A percentile compares a stretch with the other conserved stretches of the same genome.
phyloP scores from a whole-genome alignment of 352 stramenopile species.

The Pythium pectinolyticum region DNA sequence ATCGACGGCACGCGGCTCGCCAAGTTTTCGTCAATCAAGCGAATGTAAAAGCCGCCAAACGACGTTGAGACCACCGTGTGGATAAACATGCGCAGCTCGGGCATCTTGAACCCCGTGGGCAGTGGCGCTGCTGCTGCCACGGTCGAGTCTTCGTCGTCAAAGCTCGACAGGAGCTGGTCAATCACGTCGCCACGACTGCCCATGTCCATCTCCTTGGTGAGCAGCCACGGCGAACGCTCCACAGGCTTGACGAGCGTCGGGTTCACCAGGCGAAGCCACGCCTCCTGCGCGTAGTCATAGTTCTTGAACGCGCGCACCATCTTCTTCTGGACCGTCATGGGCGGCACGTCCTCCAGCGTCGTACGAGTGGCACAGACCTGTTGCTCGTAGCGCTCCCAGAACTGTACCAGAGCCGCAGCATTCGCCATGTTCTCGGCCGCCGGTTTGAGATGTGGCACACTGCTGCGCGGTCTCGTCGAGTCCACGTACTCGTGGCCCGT shows the following conservation, averaged over 20 bases:
- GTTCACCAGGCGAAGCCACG: slow-evolving; percentile 81
- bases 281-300: slow-evolving; percentile 87
- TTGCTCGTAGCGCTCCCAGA: slow-evolving; percentile 75
- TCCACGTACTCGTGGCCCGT: slow-evolving; percentile 82
- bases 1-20: slow-evolving; percentile 69
- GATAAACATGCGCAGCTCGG: slow-evolving; percentile 63
- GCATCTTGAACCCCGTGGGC: not conserved
- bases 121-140: not conserved
- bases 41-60: slow-evolving; percentile 87
- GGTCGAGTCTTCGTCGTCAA: slow-evolving; percentile 32
- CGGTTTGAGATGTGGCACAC: slow-evolving; percentile 63
- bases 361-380: slow-evolving; percentile 58
- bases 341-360: slow-evolving; percentile 58
- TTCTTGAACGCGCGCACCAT: slow-evolving; percentile 86
- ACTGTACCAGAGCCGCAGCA: slow-evolving; percentile 50
- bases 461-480: slow-evolving; percentile 55
- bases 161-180: slow-evolving; percentile 73
- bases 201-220: slow-evolving; percentile 85
- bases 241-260: slow-evolving; percentile 64
- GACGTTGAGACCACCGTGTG: slow-evolving; percentile 77
- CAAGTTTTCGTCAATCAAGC: slow-evolving; percentile 82
- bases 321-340: slow-evolving; percentile 77
- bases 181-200: slow-evolving; percentile 67
- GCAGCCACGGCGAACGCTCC: slow-evolving; percentile 69
- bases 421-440: slow-evolving; percentile 48